Base-by-base conservation (phyloP, 2,329 filamentous ascomycete species). In the Calcarisporium arbuscula region DNA sequence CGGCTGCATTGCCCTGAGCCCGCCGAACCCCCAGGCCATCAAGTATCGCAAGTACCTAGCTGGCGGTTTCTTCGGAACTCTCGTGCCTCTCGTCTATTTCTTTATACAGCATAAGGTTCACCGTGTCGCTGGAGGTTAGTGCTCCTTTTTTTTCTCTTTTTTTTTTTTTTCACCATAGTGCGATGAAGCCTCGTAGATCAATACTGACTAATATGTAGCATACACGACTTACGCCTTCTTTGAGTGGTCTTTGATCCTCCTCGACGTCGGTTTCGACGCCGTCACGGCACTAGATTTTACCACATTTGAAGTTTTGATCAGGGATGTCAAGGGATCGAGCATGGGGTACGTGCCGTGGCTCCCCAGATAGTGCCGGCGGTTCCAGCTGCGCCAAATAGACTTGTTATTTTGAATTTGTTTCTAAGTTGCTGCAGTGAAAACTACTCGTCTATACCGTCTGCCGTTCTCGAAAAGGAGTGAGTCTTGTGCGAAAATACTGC, bases 101-200 rank as follows among this genome's bases (percentile, higher is more conserved):
- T 98, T 95, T 58, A 94, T 98, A 45, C 92, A 95, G 60, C 92
- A 98, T 70, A 98, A 98, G 63, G 85, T 98, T 34, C 88, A 98
- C 59, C 86, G 82, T 40, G 78, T 96, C 42, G 72, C 92, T 39
- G 92, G 92, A 72, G 92, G 90, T 96, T 69, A 61, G 80, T 56
- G 23, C 30, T 19, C 16, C 12, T 23, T 39, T 22, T 34, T 20
- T 32, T 19, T 16, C 27, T 36, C 34, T 33, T 40, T 46, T 52
- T 38, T 14, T 9, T 34, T 12, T 18, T 9, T 16, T 21, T 6
- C 8, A 23, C 7, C 5, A n/a, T 8, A 3, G 10, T 6, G n/a
- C 7, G n/a, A 9, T 11, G 33, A 15, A 11, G 22, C 25, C 14
- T 28, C 12, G 16, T n/a, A 40, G 36, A 39, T 47, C 33, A n/a